Conservation (phyloP, 2,329 filamentous ascomycete species). For the Xylaria polymorpha region DNA sequence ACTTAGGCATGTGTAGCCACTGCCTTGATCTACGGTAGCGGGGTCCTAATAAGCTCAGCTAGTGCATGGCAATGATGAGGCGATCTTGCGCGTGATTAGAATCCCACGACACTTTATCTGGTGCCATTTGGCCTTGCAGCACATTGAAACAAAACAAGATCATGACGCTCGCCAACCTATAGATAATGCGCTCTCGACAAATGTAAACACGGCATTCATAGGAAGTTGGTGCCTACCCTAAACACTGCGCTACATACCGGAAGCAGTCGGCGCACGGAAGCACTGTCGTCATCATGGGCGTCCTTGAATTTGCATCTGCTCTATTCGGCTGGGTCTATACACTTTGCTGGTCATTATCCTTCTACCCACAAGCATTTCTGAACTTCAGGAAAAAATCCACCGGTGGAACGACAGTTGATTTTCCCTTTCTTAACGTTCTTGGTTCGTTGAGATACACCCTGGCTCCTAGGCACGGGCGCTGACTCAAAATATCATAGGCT, state of each 20-base stretch:
- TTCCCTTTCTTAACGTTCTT: conserved; percentile 78
- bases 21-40: neutral
- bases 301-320: conserved; percentile 64
- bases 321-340: conserved; percentile 82
- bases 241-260: neutral
- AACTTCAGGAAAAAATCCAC: conserved; percentile 84
- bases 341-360: conserved; percentile 84
- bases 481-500: conserved; percentile 60
- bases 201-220: neutral
- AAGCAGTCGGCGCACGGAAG: conserved; percentile 4
- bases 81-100: conserved; percentile 18
- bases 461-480: neutral
- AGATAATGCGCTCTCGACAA: conserved; percentile 9
- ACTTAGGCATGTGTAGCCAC: too few species aligned
- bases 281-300: conserved; percentile 47
- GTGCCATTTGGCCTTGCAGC: conserved; percentile 4
- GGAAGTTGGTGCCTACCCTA: conserved; percentile 2
- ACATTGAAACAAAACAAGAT: conserved; percentile 21
- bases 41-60: conserved; percentile 1
- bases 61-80: conserved; percentile 1
- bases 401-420: conserved; percentile 86
- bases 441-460: conserved; percentile 55
- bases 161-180: conserved; percentile 7
- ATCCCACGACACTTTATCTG: conserved; percentile 6
- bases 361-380: conserved; percentile 89